These are phyloP conservation scores for Pelargonium nanum DNA, from an alignment of 345 rosid genomes.

Conservation along the genomic window DNA sequence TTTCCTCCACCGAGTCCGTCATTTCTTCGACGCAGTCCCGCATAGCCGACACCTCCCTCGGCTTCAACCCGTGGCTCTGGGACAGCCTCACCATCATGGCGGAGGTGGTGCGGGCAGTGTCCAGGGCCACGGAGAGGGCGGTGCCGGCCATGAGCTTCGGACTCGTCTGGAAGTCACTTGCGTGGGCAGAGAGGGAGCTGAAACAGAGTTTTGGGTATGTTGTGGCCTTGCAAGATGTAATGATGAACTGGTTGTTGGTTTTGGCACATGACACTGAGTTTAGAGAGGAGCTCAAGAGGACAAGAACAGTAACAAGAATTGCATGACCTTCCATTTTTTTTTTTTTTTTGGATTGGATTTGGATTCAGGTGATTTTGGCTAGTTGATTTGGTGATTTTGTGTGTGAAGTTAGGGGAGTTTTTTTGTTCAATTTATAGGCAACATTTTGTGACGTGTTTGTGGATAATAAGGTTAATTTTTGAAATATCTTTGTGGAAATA, in stretches of 20 bases:
- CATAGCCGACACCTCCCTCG: conserved; percentile 24
- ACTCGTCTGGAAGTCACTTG: conserved; percentile 16
- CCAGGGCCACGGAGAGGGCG: conserved; percentile 4
- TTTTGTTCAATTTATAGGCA: too few relatives aligned
- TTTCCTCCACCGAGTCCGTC: conserved; percentile 13
- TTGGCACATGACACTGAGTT: neutral
- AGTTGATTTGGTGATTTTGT: too few relatives aligned
- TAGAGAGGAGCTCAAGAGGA: too few relatives aligned
- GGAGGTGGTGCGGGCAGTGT: conserved; percentile 13
- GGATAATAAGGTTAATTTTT: too few relatives aligned
- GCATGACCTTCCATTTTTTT: too few relatives aligned
- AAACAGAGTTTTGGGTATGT: conserved; percentile 30
- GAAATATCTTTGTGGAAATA: too few relatives aligned
- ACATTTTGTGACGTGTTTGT: too few relatives aligned
- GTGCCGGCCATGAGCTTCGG: neutral
- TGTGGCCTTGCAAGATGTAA: conserved; percentile 30
- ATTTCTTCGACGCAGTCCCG: conserved; percentile 26
- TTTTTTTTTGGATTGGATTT: too few relatives aligned
- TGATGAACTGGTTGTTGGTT: conserved; percentile 26
- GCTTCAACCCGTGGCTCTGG: conserved; percentile 7
- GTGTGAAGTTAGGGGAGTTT: too few relatives aligned
- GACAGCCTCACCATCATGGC: conserved; percentile 16
- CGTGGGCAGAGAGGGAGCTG: conserved; percentile 24
- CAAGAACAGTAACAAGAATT: too few relatives aligned
- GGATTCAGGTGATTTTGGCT: too few relatives aligned